Conservation (phyloP, 1,284 basidiomycete genomes). For the Ganoderma boninense region DNA sequence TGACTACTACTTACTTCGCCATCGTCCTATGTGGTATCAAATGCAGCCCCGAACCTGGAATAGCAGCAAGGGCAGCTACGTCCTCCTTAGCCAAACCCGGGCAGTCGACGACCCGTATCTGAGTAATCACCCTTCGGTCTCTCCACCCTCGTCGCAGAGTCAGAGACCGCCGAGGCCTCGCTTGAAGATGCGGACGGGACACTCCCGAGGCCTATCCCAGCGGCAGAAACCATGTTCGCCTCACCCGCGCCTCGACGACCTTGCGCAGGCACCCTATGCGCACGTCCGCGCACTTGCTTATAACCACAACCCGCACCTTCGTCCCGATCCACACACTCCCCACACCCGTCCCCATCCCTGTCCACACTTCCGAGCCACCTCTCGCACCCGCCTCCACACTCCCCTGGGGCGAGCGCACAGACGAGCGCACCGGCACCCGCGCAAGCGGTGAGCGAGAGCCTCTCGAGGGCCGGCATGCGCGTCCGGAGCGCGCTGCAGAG, state of each 20-base stretch:
- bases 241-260: neutral
- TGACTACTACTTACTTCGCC: too few relatives aligned
- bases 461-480: neutral
- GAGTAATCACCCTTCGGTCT: too few relatives aligned
- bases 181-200: too few relatives aligned
- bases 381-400: neutral
- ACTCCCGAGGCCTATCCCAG: neutral
- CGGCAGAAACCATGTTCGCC: neutral
- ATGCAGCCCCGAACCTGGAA: too few relatives aligned
- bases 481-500: neutral
- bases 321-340: neutral
- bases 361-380: neutral
- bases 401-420: neutral
- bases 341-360: neutral
- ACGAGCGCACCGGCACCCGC: neutral
- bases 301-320: neutral
- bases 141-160: too few relatives aligned
- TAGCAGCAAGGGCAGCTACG: too few relatives aligned
- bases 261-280: neutral
- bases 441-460: neutral
- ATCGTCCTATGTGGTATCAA: too few relatives aligned
- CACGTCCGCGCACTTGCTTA: neutral
- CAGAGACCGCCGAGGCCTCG: too few relatives aligned
- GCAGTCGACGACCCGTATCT: too few relatives aligned
- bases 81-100: too few relatives aligned